Evolutionary conservation across 1,139 yeast genomes (phyloP), one percentile per base, ranked within the genome.

Genomic region (Candida sp.): DNA sequence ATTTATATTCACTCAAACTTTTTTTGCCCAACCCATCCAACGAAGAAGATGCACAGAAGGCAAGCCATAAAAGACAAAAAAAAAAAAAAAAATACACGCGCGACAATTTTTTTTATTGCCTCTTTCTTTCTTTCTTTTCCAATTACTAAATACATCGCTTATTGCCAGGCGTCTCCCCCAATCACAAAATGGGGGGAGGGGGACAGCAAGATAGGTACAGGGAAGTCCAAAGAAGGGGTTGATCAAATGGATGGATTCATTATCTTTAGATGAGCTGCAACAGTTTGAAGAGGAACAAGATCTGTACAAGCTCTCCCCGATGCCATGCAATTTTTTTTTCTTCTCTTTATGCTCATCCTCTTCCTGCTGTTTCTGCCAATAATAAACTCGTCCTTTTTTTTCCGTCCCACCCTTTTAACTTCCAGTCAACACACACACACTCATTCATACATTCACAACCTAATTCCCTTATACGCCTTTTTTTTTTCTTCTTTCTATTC

Each of bases 1-100:
- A 44, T 44, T 44, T 44, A 44, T 44, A 44, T 44, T 40, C 38
- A 44, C 41, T 31, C 11, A 12, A 37, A 7, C 22, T 12, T 11
- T 38, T 26, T 11, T 7, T 17, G 11, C 42, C 25, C 12, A 38
- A 26, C 11, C 8, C 7, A 9, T n/a, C 5, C 22, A 38, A n/a
- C 27, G 31, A 38, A 26, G 42, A n/a, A 11, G 42, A 38, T 38
- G 42, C 31, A 34, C 3, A 34, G 25, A 6, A 6, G 5, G 7
- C 5, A 8, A 28, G 31, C 5, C 31, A 28, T 12, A n/a, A 12
- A 3, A 34, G 22, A 34, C 12, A 34, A 3, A 4, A 12, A n/a
- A 34, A 34, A 38, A 26, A 26, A 25, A 22, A 9, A 38, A 25
- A 38, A 26, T 38, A 26, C 22, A 38, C 42, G 42, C 42, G 42